A percentile compares a stretch with the other conserved stretches of the same genome.
These are phyloP conservation scores for Apiotrichum domesticum DNA, from an alignment of 1,284 basidiomycete genomes.

Conservation along the genomic window DNA sequence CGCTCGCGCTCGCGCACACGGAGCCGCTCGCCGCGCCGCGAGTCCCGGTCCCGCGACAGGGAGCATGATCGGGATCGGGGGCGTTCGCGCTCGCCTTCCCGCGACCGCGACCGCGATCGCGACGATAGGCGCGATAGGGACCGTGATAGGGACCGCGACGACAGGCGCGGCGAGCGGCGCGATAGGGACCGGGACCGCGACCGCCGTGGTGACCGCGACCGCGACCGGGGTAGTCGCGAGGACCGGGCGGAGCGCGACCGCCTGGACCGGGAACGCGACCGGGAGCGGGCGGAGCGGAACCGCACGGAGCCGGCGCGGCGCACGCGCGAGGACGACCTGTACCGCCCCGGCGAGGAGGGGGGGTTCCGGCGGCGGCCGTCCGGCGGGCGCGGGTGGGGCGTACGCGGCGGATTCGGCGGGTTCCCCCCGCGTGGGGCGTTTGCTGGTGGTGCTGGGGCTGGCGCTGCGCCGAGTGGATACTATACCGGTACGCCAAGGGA, in stretches of 20 bases:
- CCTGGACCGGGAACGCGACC: constrained; percentile 1
- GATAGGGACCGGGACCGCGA: neutral
- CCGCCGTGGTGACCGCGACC: neutral
- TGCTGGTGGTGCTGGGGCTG: neutral
- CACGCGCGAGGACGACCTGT: neutral
- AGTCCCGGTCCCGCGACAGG: neutral
- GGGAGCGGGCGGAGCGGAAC: neutral
- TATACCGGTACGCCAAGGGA: neutral
- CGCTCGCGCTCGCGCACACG: neutral
- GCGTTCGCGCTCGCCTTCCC: neutral
- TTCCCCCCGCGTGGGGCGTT: neutral
- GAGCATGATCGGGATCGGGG: neutral
- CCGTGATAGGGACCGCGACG: no score
- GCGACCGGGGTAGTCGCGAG: neutral
- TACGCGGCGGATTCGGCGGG: neutral
- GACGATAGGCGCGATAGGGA: no score
- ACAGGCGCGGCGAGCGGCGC: no score
- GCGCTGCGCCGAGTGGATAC: constrained; percentile 2
- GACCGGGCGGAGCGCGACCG: constrained; percentile 5
- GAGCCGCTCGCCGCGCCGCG: neutral
- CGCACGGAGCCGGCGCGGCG: constrained; percentile 13
- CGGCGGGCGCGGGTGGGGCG: neutral
- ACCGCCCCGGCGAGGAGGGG: constrained; percentile 7
- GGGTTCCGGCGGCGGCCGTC: constrained; percentile 10
- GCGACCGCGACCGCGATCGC: neutral